Conservation (phyloP, 192 early-diverging fungal genomes). For the Neocallimastix lanati region DNA sequence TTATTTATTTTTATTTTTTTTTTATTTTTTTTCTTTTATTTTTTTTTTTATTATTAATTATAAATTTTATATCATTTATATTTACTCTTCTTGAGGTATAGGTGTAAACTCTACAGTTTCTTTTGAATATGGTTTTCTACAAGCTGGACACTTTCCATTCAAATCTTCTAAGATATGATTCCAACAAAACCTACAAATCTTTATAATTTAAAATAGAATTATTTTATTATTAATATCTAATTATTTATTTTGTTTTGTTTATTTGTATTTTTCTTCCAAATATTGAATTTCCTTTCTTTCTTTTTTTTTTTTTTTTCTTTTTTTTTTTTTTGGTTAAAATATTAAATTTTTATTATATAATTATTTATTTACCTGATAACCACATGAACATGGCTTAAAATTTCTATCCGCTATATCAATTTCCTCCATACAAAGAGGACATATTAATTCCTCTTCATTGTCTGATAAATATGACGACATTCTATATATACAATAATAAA, state of each 20-base stretch:
- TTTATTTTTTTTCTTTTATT: too few relatives aligned
- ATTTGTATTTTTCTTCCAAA: not conserved
- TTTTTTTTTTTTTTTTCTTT: too few relatives aligned
- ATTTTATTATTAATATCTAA: not conserved
- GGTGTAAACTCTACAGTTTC: slow-evolving; percentile 65
- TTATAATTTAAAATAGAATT: not conserved
- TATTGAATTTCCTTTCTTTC: not conserved
- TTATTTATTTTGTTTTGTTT: not conserved
- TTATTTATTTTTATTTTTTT: too few relatives aligned
- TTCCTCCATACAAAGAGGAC: slow-evolving; percentile 97
- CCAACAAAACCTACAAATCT: slow-evolving; percentile 99
- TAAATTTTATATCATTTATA: too few relatives aligned
- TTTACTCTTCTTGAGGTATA: slow-evolving; percentile 78
- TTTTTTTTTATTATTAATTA: too few relatives aligned
- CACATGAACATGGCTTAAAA: slow-evolving; percentile 95
- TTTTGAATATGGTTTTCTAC: slow-evolving; percentile 74
- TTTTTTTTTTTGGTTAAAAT: too few relatives aligned
- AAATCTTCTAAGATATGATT: slow-evolving; percentile 89
- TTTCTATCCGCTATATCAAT: slow-evolving; percentile 88
- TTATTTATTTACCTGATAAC: slow-evolving; percentile 65
- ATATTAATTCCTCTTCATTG: slow-evolving; percentile 75
- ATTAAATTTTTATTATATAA: not conserved
- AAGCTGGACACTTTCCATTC: slow-evolving; percentile 88
- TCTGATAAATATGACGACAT: not conserved
- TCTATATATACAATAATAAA: too few relatives aligned